Percentiles rank a stretch among this genome's conserved stretches.
Conservation (phyloP, 2,329 filamentous ascomycete species). For the Lachnellula occidentalis region DNA sequence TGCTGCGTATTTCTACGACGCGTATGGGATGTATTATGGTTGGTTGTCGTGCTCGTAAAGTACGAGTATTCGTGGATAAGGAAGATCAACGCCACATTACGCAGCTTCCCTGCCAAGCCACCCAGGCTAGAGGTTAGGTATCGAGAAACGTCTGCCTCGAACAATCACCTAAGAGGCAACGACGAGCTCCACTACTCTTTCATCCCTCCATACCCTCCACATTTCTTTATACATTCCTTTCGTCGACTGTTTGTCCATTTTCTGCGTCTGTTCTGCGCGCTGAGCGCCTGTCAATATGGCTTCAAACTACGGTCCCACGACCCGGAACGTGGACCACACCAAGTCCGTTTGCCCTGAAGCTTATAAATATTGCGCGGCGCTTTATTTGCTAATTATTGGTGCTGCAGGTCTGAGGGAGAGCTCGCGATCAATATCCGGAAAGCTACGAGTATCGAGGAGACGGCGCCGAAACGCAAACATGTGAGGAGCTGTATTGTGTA, state of each 20-base stretch:
- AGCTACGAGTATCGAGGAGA: constrained; percentile 63
- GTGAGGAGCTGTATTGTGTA: constrained; percentile 97
- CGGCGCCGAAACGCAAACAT: constrained; percentile 77
- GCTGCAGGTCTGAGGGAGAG: constrained; percentile 58
- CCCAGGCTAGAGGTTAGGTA: neutral
- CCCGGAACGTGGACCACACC: constrained; percentile 30
- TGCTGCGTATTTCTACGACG: neutral
- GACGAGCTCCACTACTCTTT: neutral
- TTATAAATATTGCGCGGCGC: neutral
- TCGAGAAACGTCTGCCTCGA: neutral
- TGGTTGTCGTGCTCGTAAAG: neutral
- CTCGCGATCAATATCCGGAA: constrained; percentile 66
- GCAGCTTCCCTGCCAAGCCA: constrained; percentile 13
- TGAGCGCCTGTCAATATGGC: constrained; percentile 25
- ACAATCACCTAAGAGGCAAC: neutral
- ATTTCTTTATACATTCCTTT: neutral
- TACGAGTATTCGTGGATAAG: neutral
- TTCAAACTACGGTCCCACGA: constrained; percentile 25
- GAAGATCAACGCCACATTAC: constrained; percentile 17
- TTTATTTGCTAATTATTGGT: constrained; percentile 7
- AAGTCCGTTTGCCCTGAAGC: constrained; percentile 25
- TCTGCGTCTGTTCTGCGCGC: constrained; percentile 7
- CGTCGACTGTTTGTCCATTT: neutral
- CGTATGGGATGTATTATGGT: too few species aligned
- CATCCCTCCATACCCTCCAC: neutral